Evolutionary conservation across 2,329 filamentous ascomycete genomes (phyloP).

Genomic region (Phialophora verrucosa): DNA sequence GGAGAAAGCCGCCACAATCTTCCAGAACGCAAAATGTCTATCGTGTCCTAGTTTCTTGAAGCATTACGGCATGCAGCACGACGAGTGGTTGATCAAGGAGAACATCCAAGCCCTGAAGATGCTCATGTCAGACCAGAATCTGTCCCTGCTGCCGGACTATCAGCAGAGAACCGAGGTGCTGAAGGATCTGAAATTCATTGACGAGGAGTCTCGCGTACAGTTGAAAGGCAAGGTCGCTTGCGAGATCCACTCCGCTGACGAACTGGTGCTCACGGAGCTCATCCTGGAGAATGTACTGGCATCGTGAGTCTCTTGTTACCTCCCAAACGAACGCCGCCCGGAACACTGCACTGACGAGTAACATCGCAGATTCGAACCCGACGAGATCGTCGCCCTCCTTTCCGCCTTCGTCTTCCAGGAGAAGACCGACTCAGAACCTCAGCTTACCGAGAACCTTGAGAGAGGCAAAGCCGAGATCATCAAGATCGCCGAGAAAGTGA

Average conservation of each 20-base stretch:
- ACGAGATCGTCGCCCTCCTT: constrained; percentile 92
- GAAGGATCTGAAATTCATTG: constrained; percentile 89
- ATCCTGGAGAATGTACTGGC: constrained; percentile 96
- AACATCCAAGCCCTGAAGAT: constrained; percentile 87
- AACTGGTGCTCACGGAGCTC: constrained; percentile 92
- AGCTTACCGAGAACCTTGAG: constrained; percentile 79
- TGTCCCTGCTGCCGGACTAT: constrained; percentile 94
- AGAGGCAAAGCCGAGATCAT: constrained; percentile 84
- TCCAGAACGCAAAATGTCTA: constrained; percentile 69
- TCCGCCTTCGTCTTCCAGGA: constrained; percentile 98
- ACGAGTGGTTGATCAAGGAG: constrained; percentile 95
- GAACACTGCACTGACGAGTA: background rate
- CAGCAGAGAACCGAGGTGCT: constrained; percentile 92
- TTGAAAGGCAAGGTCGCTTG: constrained; percentile 98
- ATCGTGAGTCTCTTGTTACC: constrained; percentile 74
- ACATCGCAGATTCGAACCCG: constrained; percentile 45
- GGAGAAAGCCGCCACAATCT: constrained; percentile 64
- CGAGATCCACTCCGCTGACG: constrained; percentile 96
- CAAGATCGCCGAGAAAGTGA: constrained; percentile 89
- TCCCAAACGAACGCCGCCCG: background rate
- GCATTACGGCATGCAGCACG: constrained; percentile 95
- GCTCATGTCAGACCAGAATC: constrained; percentile 92
- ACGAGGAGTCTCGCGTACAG: constrained; percentile 83
- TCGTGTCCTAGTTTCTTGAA: constrained; percentile 80
- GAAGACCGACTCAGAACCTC: constrained; percentile 83